A percentile compares a stretch with the other conserved stretches of the same genome.
These are phyloP conservation scores for Diversispora epigaea DNA, from an alignment of 192 early-diverging fungal genomes.

Conservation along the genomic window DNA sequence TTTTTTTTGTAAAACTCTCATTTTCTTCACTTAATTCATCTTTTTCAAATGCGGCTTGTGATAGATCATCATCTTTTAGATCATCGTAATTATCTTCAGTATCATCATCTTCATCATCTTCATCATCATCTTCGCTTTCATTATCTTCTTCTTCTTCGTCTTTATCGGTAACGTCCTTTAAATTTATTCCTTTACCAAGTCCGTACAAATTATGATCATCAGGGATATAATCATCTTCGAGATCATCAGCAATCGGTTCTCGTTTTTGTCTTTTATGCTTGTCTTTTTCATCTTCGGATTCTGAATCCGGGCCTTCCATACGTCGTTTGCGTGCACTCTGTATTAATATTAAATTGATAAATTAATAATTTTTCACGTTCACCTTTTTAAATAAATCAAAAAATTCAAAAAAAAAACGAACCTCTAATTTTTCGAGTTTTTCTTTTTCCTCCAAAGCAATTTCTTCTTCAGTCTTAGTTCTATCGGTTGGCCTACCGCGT, in stretches of 20 bases:
- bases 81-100: slow-evolving; percentile 41
- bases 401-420: not conserved
- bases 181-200: slow-evolving; percentile 40
- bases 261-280: slow-evolving; percentile 46
- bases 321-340: slow-evolving; percentile 67
- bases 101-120: slow-evolving; percentile 45
- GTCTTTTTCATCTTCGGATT: slow-evolving; percentile 56
- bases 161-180: slow-evolving; percentile 40
- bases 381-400: too few relatives aligned
- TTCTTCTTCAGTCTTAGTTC: slow-evolving; percentile 94
- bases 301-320: slow-evolving; percentile 75
- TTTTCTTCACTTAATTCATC: slow-evolving; percentile 49
- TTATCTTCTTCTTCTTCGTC: slow-evolving; percentile 31
- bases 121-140: slow-evolving; percentile 39
- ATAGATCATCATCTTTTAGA: slow-evolving; percentile 39
- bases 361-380: not conserved
- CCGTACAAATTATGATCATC: slow-evolving; percentile 38
- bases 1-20: slow-evolving; percentile 41
- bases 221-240: slow-evolving; percentile 66
- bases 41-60: slow-evolving; percentile 27
- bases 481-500: slow-evolving; percentile 84
- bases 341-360: not conserved
- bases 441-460: slow-evolving; percentile 78
- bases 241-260: slow-evolving; percentile 62
- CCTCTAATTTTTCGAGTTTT: slow-evolving; percentile 84